Conservation (phyloP, 2,329 filamentous ascomycete species). For the Ascochyta viciae-villosae region DNA sequence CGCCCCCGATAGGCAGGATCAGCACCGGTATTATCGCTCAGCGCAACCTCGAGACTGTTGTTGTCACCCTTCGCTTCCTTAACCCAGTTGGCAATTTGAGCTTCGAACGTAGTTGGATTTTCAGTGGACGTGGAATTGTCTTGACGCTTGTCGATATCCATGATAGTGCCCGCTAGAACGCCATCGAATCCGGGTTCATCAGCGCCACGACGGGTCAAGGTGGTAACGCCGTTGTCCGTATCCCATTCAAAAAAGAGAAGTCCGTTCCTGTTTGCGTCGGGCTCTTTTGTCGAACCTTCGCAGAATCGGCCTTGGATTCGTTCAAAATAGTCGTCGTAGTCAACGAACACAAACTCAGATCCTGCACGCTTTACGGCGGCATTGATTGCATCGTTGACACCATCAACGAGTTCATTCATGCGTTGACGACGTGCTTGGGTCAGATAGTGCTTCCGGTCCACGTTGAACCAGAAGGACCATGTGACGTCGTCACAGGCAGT, state of each 20-base stretch:
- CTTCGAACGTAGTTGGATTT: too few species aligned
- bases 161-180: not conserved
- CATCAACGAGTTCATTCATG: slow-evolving; percentile 2
- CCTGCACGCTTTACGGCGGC: not conserved
- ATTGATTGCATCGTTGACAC: slow-evolving; percentile 2
- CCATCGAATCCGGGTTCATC: not conserved
- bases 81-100: too few species aligned
- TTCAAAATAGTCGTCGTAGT: not conserved
- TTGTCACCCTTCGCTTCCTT: slow-evolving; percentile 2
- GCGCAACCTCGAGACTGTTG: slow-evolving; percentile 7
- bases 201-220: slow-evolving; percentile 1
- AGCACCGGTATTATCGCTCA: slow-evolving; percentile 1
- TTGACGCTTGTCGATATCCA: not conserved
- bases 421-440: not conserved
- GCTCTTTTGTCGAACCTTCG: not conserved
- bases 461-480: slow-evolving; percentile 2
- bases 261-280: not conserved
- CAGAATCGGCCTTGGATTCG: not conserved
- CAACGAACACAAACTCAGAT: slow-evolving; percentile 1
- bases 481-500: slow-evolving; percentile 1
- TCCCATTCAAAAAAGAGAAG: slow-evolving; percentile 1
- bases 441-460: not conserved
- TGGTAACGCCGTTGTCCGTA: slow-evolving; percentile 1
- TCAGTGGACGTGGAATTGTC: too few species aligned
- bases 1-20: slow-evolving; percentile 1